phyloP scores from a whole-genome alignment of 1,284 basidiomycete genomes.

The Waitea zeae region DNA sequence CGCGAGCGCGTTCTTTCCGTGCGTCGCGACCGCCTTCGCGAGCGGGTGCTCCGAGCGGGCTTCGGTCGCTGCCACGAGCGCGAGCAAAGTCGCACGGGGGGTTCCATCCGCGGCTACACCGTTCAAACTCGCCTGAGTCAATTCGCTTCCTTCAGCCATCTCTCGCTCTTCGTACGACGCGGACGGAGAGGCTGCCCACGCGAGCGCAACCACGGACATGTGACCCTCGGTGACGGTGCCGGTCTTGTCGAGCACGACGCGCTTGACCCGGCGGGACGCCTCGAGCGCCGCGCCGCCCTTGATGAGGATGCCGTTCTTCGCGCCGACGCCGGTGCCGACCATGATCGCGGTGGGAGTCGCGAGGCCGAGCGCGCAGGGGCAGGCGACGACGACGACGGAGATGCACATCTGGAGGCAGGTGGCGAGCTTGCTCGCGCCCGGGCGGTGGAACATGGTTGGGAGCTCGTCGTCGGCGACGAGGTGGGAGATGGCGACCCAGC shows the following conservation, averaged over 20 bases:
- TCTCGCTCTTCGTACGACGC: conserved; percentile 6
- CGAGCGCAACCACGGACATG: conserved; percentile 52
- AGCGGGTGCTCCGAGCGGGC: conserved; percentile 91
- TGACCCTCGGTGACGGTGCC: conserved; percentile 91
- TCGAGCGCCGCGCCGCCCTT: conserved; percentile 94
- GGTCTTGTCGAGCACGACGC: conserved; percentile 92
- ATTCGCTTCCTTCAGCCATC: conserved; percentile 13
- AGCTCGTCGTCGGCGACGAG: conserved; percentile 42
- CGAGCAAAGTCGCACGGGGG: conserved; percentile 44
- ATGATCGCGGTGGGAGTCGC: conserved; percentile 98
- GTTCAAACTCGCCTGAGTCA: conserved; percentile 24
- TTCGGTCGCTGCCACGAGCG: conserved; percentile 78
- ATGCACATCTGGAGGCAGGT: conserved; percentile 97
- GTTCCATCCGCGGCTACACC: conserved; percentile 40
- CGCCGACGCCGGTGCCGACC: conserved; percentile 97
- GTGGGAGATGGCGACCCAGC: conserved; percentile 71
- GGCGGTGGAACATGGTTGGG: conserved; percentile 71
- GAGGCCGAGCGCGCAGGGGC: conserved; percentile 92
- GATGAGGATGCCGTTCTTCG: conserved; percentile 94
- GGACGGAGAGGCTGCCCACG: conserved; percentile 48
- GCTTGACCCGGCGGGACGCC: conserved; percentile 68
- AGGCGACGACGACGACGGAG: conserved; percentile 95
- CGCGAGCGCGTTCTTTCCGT: conserved; percentile 56
- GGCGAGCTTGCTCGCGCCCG: conserved; percentile 76
- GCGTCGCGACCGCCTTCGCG: conserved; percentile 77